Evolutionary conservation across 2,329 filamentous ascomycete genomes (phyloP).

Genomic region (Pezicula radicicola): DNA sequence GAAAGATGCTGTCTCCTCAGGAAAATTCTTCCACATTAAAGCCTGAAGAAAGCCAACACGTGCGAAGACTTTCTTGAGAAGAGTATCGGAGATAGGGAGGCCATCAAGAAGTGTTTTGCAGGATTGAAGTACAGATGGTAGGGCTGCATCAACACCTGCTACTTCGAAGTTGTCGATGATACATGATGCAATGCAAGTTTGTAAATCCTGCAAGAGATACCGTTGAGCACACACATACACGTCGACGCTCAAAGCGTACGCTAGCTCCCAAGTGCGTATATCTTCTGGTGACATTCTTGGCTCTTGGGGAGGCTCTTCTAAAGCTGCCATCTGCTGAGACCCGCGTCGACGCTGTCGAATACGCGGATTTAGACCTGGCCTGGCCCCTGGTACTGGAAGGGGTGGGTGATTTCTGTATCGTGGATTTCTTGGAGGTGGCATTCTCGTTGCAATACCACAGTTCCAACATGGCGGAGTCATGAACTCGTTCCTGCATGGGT

Average conservation of each 20-base stretch:
- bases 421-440: slow-evolving; percentile 20
- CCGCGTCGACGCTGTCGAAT: slow-evolving; percentile 15
- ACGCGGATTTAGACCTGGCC: slow-evolving; percentile 15
- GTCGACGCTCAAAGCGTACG: slow-evolving; percentile 44
- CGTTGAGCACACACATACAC: slow-evolving; percentile 48
- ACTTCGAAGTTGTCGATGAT: slow-evolving; percentile 39
- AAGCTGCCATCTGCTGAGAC: slow-evolving; percentile 11
- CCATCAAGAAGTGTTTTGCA: slow-evolving; percentile 41
- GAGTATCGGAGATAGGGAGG: slow-evolving; percentile 38
- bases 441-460: slow-evolving; percentile 32
- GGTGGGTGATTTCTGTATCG: slow-evolving; percentile 15
- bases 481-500: slow-evolving; percentile 32
- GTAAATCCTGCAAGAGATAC: slow-evolving; percentile 44
- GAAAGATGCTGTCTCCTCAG: slow-evolving; percentile 39
- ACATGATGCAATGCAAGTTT: slow-evolving; percentile 36
- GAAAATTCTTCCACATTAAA: slow-evolving; percentile 38
- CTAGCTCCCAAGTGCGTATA: slow-evolving; percentile 43
- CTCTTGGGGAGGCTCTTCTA: slow-evolving; percentile 14
- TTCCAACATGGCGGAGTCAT: slow-evolving; percentile 38
- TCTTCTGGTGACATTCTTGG: slow-evolving; percentile 38
- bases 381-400: slow-evolving; percentile 13
- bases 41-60: slow-evolving; percentile 46
- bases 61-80: slow-evolving; percentile 47
- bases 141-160: slow-evolving; percentile 23
- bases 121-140: slow-evolving; percentile 35